Evolutionary conservation across 257 asterid species (phyloP).

Genomic region (Solanum okadae): DNA sequence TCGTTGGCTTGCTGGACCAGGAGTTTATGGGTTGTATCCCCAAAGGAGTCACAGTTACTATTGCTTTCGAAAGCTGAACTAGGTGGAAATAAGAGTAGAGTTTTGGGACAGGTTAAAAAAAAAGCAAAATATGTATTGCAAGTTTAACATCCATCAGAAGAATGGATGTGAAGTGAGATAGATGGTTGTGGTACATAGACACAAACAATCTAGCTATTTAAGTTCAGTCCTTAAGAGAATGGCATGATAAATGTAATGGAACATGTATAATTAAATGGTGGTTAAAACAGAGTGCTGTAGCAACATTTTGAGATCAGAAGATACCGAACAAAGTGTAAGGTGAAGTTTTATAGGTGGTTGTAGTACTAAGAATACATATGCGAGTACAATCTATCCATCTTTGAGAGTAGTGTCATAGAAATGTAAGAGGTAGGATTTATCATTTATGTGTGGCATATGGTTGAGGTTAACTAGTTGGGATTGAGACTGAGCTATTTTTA

Average conservation of each 20-base stretch:
- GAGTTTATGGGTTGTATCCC: background rate
- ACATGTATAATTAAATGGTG: background rate
- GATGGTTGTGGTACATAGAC: background rate
- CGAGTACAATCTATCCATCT: background rate
- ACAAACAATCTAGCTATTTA: background rate
- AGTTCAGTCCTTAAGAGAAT: background rate
- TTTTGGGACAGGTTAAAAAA: background rate
- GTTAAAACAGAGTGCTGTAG: background rate
- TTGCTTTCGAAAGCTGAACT: background rate
- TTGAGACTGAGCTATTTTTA: background rate
- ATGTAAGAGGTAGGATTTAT: background rate
- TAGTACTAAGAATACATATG: background rate
- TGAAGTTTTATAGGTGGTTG: background rate
- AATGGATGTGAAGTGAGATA: background rate
- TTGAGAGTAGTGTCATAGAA: background rate
- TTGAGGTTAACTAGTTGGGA: background rate
- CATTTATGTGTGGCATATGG: background rate
- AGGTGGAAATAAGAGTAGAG: background rate
- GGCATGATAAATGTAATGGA: background rate
- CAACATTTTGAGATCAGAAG: background rate
- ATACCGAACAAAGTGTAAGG: background rate
- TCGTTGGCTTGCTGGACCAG: background rate
- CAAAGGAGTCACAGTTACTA: background rate
- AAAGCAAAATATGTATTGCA: background rate
- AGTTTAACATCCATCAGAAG: background rate